Evolutionary conservation across 2,329 filamentous ascomycete genomes (phyloP).

Genomic region (Immersiporthe knoxdaviesiana): DNA sequence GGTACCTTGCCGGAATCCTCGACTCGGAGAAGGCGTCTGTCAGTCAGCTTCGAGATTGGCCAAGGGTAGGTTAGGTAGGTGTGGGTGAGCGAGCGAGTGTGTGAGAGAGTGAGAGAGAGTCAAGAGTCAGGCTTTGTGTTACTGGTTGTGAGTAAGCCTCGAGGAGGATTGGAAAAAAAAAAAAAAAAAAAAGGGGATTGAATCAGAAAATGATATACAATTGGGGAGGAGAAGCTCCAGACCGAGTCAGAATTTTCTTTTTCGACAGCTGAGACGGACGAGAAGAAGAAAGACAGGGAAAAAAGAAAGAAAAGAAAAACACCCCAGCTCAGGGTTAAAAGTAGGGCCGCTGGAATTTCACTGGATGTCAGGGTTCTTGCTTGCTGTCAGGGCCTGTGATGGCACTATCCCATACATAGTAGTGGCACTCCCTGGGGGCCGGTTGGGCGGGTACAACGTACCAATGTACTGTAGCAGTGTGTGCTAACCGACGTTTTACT

Average conservation of each 20-base stretch:
- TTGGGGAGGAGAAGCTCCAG: slow-evolving; percentile 2
- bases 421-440: too few relatives aligned
- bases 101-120: not conserved
- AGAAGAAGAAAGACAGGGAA: not conserved
- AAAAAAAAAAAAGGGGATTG: slow-evolving; percentile 10
- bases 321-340: not conserved
- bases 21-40: too few relatives aligned
- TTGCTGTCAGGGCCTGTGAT: slow-evolving; percentile 2
- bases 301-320: not conserved
- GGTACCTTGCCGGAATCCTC: not conserved
- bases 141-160: not conserved
- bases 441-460: not conserved
- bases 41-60: too few relatives aligned
- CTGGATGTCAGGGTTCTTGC: slow-evolving; percentile 10
- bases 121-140: slow-evolving; percentile 2
- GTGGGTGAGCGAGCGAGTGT: too few relatives aligned
- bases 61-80: too few relatives aligned
- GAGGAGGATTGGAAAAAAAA: too few relatives aligned
- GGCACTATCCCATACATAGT: not conserved
- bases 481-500: too few relatives aligned
- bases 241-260: slow-evolving; percentile 25
- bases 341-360: not conserved
- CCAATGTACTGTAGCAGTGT: not conserved
- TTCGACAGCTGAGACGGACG: not conserved
- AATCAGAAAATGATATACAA: slow-evolving; percentile 22